Base-by-base conservation (phyloP, 495 filamentous ascomycete species). In the Penicillium angulare region DNA sequence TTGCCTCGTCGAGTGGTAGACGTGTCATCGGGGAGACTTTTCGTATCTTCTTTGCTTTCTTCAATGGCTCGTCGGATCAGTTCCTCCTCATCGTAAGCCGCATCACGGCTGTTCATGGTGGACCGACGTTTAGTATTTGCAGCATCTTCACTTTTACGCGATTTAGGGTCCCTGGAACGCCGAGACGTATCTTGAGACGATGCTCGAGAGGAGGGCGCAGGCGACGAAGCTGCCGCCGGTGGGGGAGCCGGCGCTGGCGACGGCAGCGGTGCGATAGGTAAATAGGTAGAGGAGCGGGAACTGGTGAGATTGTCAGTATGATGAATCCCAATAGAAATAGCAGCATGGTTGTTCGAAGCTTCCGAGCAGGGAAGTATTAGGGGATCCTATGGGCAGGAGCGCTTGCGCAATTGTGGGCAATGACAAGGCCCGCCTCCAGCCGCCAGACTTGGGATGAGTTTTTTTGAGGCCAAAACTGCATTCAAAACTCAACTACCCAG, bases 51-150 rank as follows among this genome's bases (percentile, higher is more conserved):
- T 67, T 91, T 97, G 73, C 93, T 99, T 50, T 95, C 91, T 66
- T 97, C 93, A 59, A 99, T 89, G 15, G 91, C 95, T 57, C 86
- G 80, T 49, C 90, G 82, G 24, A 99, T 65, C 50, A 89, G 84
- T 67, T 96, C 93, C 54, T 95, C 91, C 69, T 96, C 92, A 56
- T 97, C 92, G 62, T 97, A 97, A 5, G 89, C 91, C 42, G 93
- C 92, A 63, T 92, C 90, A 44, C 92, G 83, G 65, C 95, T 97
- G 61, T 97, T 96, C 90, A 97, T 96, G 7, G 93, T 99, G 22
- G 92, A 95, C 13, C 93, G 84, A 46, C 93, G 84, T 63, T 97
- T 97, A 23, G 74, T 67, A 43, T 73, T 75, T 42, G 66, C 71
- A 26, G 66, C 71, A 29, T 68, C 56, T 16, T 77, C 76, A 54